Evolutionary conservation across 441 rosid genomes (phyloP), one percentile per base, ranked within the genome.

Genomic region (Capsella rubella): DNA sequence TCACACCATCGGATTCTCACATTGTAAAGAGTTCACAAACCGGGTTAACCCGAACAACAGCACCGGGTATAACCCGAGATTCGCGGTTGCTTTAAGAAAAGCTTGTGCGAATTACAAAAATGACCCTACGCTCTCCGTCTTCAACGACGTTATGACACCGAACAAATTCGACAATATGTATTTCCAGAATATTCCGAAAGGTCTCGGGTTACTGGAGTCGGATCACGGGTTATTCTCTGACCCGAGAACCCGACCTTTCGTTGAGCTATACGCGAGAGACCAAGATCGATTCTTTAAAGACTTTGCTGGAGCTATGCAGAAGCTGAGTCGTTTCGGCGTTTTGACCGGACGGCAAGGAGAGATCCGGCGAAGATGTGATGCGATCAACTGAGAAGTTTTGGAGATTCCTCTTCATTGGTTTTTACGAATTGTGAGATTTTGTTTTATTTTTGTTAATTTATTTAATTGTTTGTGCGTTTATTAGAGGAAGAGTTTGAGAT

Each of bases 1-100:
- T 0, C 93, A 89, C 70, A 84, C 89, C 7, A 79, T 89, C 55
- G 93, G 93, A 5, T 83, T 89, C 81, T 89, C 93, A 9, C 90
- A 89, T 65, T 89, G 93, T 42, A 84, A 82, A n/a, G 90, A 85
- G 83, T 87, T 89, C 46, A 69, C 52, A 67, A 61, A 47, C 42
- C 80, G 66, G 45, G 78, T 85, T 25, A 40, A 11, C 49, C 73
- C 77, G 46, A 79, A 81, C 25, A 75, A 82, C 11, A 53, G 37
- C 51, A 79, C 85, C 37, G 60, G 76, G 62, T 87, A 87, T 78
- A 89, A 85, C 75, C 83, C 85, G 16, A 82, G 89, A 74, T 88
- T 86, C 66, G 89, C 89, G 0, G 73, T 45, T n/a, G 90, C 79
- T 5, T 79, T 89, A 80, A 78, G 71, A 64, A 76, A 59, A 32